Evolutionary conservation across 768 basidiomycete genomes (phyloP), one percentile per base, ranked within the genome.

Genomic region (Xerocomus potaroensis): DNA sequence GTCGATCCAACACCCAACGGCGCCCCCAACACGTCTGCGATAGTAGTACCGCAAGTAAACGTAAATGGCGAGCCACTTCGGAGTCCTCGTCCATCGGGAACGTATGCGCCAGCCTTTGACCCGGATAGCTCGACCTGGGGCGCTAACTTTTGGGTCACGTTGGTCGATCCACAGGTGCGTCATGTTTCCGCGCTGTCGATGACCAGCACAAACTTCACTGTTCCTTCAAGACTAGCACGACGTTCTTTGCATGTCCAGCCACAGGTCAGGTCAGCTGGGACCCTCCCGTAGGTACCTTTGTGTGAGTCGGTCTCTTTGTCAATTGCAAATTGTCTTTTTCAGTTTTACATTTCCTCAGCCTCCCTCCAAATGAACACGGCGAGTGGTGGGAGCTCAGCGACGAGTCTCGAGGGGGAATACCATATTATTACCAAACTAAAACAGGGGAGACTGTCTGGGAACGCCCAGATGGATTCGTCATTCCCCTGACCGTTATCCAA

Each of bases 381-480:
- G 91, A 95, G 63, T 96, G 93, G 92, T 97, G 93, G 93, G 93
- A 96, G 66, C 76, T 96, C 49, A 74, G 74, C 36, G 93, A 97
- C 62, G 87, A 91, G 30, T 79, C 83, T 36, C 77, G 90, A 42
- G 86, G 83, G 36, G 89, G 89, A 24, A 72, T 92, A 46, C 81
- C 88, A 4, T 97, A 97, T 64, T 97, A 92, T 68, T 94, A 95
- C 68, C 92, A 94, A 59, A 96, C 92, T 9, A 85, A 91, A 65
- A 84, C 89, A 1, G 84, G 86, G 1, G 86, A 90, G 57, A 95
- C 93, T 1, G 85, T 90, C 29, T 97, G 93, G 93, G 90, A 90
- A 48, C 78, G 86, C n/a, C 93, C 93, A 12, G 67, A 75, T 19
- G 87, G 83, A 27, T 93, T 96, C 63, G 86, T 97, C 24, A 95